Evolutionary conservation across 306 rosid species (phyloP), one percentile per base, ranked within the genome.

Genomic region (Pueraria montana): DNA sequence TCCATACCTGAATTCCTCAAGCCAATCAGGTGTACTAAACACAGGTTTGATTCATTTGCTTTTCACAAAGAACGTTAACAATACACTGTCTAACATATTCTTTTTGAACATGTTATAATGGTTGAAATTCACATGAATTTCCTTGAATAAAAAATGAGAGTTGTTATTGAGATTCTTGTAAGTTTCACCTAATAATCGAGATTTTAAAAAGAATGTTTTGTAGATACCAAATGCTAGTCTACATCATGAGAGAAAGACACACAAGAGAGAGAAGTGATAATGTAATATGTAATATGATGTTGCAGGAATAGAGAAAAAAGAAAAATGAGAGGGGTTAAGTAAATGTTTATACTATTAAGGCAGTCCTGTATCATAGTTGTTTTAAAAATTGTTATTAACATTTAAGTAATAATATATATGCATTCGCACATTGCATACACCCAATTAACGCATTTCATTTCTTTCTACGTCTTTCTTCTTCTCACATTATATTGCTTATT

Each of bases 1-100:
- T 49, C 91, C 53, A 26, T 92, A 10, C 92, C 94, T 36, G 97
- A 88, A 32, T 89, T 92, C 82, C 91, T 94, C 87, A 86, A 77
- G 77, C 97, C 97, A 71, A 83, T 86, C 12, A 53, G 77, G 48
- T 94, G 97, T 61, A 80, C 20, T 84, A 86, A 85, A 26, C 94
- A 87, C 88, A 90, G 94, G 94, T 89, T 52, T 66, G n/a, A 66
- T 76, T 84, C 76, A 27, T 27, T 58, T 14, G 32, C 48, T 52
- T 46, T 69, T 11, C 0, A 16, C 18, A 27, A 63, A 38, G 1
- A 8, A 16, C 11, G 0, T 4, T 12, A n/a, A 20, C 18, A 67
- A 17, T 11, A 4, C 8, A 16, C 45, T 17, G 7, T 63, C 2
- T 32, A 2, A 30, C 21, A 1, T 34, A 34, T 32, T 30, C 12